A percentile compares a stretch with the other conserved stretches of the same genome.
Evolutionary conservation across 208 protist species (phyloP).

Genomic region (Naegleria gruberi): DNA sequence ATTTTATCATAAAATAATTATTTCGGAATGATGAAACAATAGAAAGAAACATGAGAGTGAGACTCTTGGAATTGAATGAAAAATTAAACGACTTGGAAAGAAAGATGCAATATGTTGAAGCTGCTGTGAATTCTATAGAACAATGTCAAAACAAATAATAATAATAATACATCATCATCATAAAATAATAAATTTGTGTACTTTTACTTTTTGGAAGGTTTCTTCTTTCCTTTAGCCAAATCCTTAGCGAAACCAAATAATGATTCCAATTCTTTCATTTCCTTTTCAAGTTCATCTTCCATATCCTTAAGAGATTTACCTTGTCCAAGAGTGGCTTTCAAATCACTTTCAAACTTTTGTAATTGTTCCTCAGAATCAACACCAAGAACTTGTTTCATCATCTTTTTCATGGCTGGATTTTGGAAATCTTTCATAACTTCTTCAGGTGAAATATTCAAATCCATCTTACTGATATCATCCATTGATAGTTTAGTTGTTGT

Average conservation of each 20-base stretch:
- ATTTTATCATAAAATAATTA: too few species aligned
- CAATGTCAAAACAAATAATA: not conserved
- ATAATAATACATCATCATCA: not conserved
- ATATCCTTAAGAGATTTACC: not conserved
- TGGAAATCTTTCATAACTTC: not conserved
- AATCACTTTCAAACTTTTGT: not conserved
- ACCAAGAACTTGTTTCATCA: not conserved
- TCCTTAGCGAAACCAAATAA: not conserved
- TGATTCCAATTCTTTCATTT: not conserved
- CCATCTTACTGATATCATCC: not conserved
- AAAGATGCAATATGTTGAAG: slow-evolving; percentile 23
- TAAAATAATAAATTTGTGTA: not conserved
- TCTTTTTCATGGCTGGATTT: not conserved
- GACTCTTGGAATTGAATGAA: slow-evolving; percentile 1
- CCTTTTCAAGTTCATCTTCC: not conserved
- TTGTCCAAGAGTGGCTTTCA: not conserved
- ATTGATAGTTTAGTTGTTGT: not conserved
- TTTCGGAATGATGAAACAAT: not conserved
- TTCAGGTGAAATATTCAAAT: not conserved
- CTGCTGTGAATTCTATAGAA: not conserved
- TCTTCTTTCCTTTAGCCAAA: not conserved
- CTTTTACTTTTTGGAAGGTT: not conserved
- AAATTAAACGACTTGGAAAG: slow-evolving; percentile 6
- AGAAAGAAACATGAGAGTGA: not conserved
- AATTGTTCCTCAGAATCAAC: not conserved